Evolutionary conservation across 768 basidiomycete genomes (phyloP).

Genomic region (Lenzites betulinus): DNA sequence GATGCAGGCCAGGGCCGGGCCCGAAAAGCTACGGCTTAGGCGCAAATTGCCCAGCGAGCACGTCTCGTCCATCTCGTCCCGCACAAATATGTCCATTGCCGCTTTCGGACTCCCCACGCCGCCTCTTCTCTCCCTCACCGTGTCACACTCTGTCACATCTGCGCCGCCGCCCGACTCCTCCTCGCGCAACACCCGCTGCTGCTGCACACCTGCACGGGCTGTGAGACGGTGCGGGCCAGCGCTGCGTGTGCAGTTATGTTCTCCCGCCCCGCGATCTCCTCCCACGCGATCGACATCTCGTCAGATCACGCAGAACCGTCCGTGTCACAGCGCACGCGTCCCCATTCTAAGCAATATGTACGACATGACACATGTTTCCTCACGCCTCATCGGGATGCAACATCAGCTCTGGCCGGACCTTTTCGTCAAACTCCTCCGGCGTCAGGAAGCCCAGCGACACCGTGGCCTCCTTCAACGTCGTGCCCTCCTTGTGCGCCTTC

Average conservation of each 20-base stretch:
- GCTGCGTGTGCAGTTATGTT: no score
- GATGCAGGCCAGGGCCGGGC: slow-evolving; percentile 25
- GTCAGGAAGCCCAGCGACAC: slow-evolving; percentile 85
- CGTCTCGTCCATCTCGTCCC: slow-evolving; percentile 29
- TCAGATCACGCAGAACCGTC: slow-evolving; percentile 11
- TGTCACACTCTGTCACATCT: slow-evolving; percentile 28
- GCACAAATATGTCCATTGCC: slow-evolving; percentile 31
- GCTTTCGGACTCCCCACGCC: slow-evolving; percentile 25
- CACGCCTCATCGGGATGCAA: slow-evolving; percentile 64
- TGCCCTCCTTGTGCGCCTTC: slow-evolving; percentile 99
- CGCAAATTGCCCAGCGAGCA: slow-evolving; percentile 28
- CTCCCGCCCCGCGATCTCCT: neutral
- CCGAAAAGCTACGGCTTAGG: slow-evolving; percentile 27
- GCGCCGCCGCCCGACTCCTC: neutral
- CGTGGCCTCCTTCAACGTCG: slow-evolving; percentile 93
- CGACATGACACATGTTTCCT: slow-evolving; percentile 20
- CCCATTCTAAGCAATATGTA: slow-evolving; percentile 8
- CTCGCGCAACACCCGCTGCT: no score
- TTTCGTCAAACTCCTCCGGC: slow-evolving; percentile 90
- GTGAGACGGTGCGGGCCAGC: no score
- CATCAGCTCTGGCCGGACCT: slow-evolving; percentile 93
- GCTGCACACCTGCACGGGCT: no score
- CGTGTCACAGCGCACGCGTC: slow-evolving; percentile 20
- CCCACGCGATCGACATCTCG: slow-evolving; percentile 10
- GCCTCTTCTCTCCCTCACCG: slow-evolving; percentile 24